Evolutionary conservation across 2,329 filamentous ascomycete species (phyloP).

Genomic region (Westerdykella sp.): DNA sequence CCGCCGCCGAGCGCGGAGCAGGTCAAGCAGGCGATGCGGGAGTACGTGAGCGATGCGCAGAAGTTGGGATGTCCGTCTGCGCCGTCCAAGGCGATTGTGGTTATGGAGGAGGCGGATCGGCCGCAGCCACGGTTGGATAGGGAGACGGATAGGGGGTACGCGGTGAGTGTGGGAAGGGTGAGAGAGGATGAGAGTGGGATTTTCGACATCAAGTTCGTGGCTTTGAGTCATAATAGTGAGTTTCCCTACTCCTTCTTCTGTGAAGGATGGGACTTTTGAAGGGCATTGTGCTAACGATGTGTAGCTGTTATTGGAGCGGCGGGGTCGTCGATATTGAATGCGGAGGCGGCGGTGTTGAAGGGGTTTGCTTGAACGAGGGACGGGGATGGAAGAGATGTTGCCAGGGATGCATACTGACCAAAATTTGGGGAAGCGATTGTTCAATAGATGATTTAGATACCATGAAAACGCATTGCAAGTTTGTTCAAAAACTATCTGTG

Average conservation of each 20-base stretch:
- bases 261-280: not conserved
- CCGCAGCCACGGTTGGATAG: conserved; percentile 89
- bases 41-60: conserved; percentile 77
- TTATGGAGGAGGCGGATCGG: conserved; percentile 83
- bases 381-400: not conserved
- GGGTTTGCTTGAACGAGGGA: conserved; percentile 54
- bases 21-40: conserved; percentile 71
- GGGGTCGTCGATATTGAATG: conserved; percentile 92
- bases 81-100: conserved; percentile 71
- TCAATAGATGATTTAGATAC: conserved; percentile 3
- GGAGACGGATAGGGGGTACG: conserved; percentile 78
- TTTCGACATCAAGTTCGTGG: conserved; percentile 93
- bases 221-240: conserved; percentile 74
- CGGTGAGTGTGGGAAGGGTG: conserved; percentile 82
- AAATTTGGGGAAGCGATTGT: no score
- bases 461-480: conserved; percentile 1
- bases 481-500: not conserved
- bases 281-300: conserved; percentile 13
- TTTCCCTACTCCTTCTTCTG: conserved; percentile 23
- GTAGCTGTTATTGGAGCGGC: conserved; percentile 83
- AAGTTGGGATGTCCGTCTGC: conserved; percentile 81
- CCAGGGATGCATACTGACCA: not conserved
- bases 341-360: conserved; percentile 85
- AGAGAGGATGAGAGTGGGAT: conserved; percentile 80
- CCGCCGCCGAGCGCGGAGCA: conserved; percentile 68